Evolutionary conservation across 139 green algal species (phyloP).

Genomic region (Medakamo hakoo): DNA sequence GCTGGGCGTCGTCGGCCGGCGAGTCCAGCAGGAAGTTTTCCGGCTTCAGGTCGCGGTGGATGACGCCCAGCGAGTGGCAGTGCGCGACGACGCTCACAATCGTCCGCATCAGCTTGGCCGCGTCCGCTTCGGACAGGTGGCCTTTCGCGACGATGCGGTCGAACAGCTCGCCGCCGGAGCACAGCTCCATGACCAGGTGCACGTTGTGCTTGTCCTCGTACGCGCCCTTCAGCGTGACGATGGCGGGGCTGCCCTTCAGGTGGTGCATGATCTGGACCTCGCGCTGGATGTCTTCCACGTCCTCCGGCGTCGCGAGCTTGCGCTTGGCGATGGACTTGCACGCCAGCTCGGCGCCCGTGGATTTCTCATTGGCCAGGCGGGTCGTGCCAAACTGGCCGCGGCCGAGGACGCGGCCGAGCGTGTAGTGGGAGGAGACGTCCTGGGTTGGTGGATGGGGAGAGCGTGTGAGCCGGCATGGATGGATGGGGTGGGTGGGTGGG

Average conservation of each 20-base stretch:
- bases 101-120: slow-evolving; percentile 59
- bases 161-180: slow-evolving; percentile 89
- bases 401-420: slow-evolving; percentile 29
- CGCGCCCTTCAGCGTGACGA: slow-evolving; percentile 61
- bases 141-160: slow-evolving; percentile 76
- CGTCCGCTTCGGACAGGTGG: slow-evolving; percentile 74
- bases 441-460: slow-evolving; percentile 3
- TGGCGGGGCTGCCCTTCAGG: slow-evolving; percentile 48
- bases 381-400: slow-evolving; percentile 43
- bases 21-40: slow-evolving; percentile 94
- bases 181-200: slow-evolving; percentile 80
- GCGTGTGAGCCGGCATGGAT: background rate
- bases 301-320: slow-evolving; percentile 59
- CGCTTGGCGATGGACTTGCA: slow-evolving; percentile 76
- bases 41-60: slow-evolving; percentile 79
- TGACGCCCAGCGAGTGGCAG: slow-evolving; percentile 88
- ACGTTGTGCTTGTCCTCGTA: slow-evolving; percentile 66
- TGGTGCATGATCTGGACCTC: slow-evolving; percentile 95
- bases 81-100: slow-evolving; percentile 83
- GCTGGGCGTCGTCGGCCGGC: slow-evolving; percentile 30
- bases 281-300: slow-evolving; percentile 84
- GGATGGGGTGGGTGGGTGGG: background rate
- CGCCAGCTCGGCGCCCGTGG: slow-evolving; percentile 26
- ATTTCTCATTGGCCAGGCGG: slow-evolving; percentile 20
- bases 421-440: slow-evolving; percentile 28